phyloP scores from a whole-genome alignment of 371 early-diverging fungal species.

The Gilbertella persicaria region DNA sequence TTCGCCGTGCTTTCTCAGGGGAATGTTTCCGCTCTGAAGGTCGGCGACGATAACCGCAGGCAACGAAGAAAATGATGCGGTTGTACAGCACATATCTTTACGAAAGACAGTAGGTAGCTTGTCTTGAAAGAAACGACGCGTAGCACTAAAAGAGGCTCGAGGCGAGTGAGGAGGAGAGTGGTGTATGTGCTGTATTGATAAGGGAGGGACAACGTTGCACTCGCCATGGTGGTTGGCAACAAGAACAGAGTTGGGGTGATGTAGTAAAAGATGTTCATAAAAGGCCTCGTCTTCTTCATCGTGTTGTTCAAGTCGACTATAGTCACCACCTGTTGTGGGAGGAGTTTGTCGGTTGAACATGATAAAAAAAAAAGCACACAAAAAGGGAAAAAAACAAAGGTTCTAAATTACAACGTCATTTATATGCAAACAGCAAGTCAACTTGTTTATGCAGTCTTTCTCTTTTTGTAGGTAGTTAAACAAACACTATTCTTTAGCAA shows the following conservation, averaged over 20 bases:
- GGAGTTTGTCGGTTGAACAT: conserved; percentile 31
- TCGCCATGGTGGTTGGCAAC: conserved; percentile 31
- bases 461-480: too few species aligned
- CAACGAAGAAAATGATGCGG: conserved; percentile 35
- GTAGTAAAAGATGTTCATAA: conserved; percentile 22
- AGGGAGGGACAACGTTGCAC: conserved; percentile 28
- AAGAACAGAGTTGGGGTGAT: conserved; percentile 41
- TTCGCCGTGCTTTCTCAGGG: conserved; percentile 12
- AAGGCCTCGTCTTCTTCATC: conserved; percentile 40
- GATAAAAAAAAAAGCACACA: conserved; percentile 2
- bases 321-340: conserved; percentile 17
- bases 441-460: too few species aligned
- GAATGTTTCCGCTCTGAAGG: conserved; percentile 43
- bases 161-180: conserved; percentile 26
- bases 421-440: too few species aligned
- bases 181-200: conserved; percentile 13
- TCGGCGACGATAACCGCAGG: conserved; percentile 47
- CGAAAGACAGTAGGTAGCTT: conserved; percentile 41
- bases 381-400: neutral
- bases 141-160: conserved; percentile 29
- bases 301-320: conserved; percentile 37
- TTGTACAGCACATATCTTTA: conserved; percentile 22
- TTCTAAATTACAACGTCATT: too few species aligned
- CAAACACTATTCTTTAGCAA: too few species aligned
- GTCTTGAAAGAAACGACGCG: conserved; percentile 36